Evolutionary conservation across 192 early-diverging fungal genomes (phyloP), one percentile per base, ranked within the genome.

Genomic region (Helicostylum pulchrum): DNA sequence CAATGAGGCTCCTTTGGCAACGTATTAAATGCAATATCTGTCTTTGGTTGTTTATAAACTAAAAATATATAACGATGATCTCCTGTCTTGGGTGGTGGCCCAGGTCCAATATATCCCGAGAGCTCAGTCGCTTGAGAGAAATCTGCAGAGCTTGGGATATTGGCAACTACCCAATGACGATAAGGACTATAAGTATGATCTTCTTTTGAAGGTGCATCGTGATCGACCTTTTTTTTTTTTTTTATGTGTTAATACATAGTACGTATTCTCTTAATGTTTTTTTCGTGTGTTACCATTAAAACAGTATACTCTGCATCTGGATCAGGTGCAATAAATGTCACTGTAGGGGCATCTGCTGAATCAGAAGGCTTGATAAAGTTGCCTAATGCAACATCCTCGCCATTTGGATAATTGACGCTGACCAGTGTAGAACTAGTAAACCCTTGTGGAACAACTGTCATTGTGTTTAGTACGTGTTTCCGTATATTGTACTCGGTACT

Each of bases 51-150:
- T n/a, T 78, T 78, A 70, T 78, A 87, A 17, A 85, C 62, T 4
- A 85, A 61, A 47, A 87, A 85, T 45, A 85, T 70, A 58, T 85
- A 85, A 14, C 86, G 78, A 65, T 87, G 86, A 36, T 73, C 65
- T 14, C 83, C 83, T 42, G 77, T 80, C 10, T 80, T 80, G 3
- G 51, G 26, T 10, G 79, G 80, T 8, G 86, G 86, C 7, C 68
- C 64, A 6, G 86, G 86, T 23, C 76, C 76, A 51, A 77, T 70
- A 39, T 84, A 84, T 2, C 59, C n/a, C 3, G 77, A 69, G 4
- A 20, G 58, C 58, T 45, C 66, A 62, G 19, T 65, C 44, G 31
- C 60, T 14, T 65, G 17, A 9, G 68, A 31, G 34, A 51, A 31
- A 17, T 55, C 56, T 11, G 47, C 44, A 36, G 46, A 39, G 14